Evolutionary conservation across 1,284 basidiomycete species (phyloP).

Genomic region (Leccinum fallax): DNA sequence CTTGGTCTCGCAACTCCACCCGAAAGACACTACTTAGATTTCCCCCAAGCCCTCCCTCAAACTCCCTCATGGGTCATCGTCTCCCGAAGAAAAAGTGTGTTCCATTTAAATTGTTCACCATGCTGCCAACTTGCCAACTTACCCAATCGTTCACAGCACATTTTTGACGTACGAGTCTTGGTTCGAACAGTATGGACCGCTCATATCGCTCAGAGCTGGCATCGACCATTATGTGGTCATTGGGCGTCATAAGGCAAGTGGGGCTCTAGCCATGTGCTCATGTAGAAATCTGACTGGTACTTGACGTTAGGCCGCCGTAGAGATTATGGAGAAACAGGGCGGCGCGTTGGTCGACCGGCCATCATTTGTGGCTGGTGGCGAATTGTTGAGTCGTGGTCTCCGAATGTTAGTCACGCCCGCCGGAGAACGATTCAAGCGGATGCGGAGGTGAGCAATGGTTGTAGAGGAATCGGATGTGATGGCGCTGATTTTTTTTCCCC

Average conservation of each 20-base stretch:
- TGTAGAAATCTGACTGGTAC: conserved; percentile 1
- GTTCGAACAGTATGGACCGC: conserved; percentile 15
- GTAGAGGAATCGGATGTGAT: background rate
- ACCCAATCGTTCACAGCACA: background rate
- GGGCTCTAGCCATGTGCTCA: background rate
- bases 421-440: conserved; percentile 9
- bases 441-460: conserved; percentile 7
- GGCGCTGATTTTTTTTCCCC: background rate
- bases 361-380: conserved; percentile 3
- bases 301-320: conserved; percentile 9
- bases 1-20: background rate
- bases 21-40: background rate
- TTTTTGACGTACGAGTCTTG: conserved; percentile 12
- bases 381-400: conserved; percentile 15
- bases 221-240: conserved; percentile 13
- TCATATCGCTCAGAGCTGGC: conserved; percentile 16
- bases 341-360: conserved; percentile 4
- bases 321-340: conserved; percentile 21
- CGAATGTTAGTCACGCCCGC: background rate
- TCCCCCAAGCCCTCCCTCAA: conserved; percentile 13
- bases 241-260: conserved; percentile 16
- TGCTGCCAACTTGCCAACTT: background rate
- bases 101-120: background rate
- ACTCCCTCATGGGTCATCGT: conserved; percentile 10
- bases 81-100: conserved; percentile 10